Evolutionary conservation across 352 stramenopile species (phyloP).

Genomic region (Plasmopara muralis): DNA sequence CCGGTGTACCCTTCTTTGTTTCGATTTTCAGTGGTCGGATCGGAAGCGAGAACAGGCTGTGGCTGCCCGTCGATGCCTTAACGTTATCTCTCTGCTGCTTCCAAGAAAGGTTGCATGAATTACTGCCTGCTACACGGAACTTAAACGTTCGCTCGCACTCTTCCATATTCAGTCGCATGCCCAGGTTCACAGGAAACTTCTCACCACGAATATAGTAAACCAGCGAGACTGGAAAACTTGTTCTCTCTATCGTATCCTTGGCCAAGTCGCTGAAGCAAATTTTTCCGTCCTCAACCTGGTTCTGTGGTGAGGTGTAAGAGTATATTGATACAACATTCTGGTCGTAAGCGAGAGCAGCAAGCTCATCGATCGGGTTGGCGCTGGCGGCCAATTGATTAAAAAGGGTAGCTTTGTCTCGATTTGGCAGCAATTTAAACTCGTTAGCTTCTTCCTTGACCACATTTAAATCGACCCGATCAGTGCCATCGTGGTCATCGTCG

Average conservation of each 20-base stretch:
- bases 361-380: conserved; percentile 33
- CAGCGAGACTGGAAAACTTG: conserved; percentile 67
- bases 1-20: conserved; percentile 16
- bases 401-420: conserved; percentile 38
- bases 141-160: conserved; percentile 32
- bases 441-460: conserved; percentile 34
- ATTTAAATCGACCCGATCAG: conserved; percentile 54
- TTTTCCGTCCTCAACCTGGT: conserved; percentile 6
- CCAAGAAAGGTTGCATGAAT: conserved; percentile 42
- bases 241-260: conserved; percentile 26
- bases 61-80: conserved; percentile 51
- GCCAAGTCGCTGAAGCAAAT: conserved; percentile 19
- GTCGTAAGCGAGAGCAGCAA: conserved; percentile 50
- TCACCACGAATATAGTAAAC: conserved; percentile 73
- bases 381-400: conserved; percentile 43
- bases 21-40: conserved; percentile 32
- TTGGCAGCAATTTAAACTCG: conserved; percentile 36
- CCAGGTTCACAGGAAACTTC: conserved; percentile 70
- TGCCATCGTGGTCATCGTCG: conserved; percentile 40
- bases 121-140: conserved; percentile 45
- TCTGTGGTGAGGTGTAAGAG: conserved; percentile 23
- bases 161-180: conserved; percentile 21
- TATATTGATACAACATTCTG: conserved; percentile 59
- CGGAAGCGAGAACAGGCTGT: conserved; percentile 61
- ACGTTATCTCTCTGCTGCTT: conserved; percentile 51